Percentiles rank a stretch among this genome's conserved stretches.
Evolutionary conservation across 306 rosid genomes (phyloP).

Genomic region (Vachellia pachyceras): DNA sequence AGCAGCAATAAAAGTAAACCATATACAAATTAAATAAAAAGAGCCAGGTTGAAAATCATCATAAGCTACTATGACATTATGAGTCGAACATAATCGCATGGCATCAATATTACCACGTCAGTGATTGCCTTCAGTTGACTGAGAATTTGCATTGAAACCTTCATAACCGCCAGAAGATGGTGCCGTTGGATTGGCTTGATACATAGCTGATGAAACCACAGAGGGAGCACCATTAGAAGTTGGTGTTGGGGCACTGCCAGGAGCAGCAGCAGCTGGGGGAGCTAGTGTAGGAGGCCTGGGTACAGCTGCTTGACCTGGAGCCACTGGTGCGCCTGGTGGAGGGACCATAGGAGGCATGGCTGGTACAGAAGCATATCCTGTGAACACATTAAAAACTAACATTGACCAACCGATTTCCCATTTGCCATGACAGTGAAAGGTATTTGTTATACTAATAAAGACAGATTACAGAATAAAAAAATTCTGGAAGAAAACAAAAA

Average conservation of each 20-base stretch:
- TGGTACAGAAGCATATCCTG: conserved; percentile 50
- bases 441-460: conserved; percentile 15
- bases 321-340: conserved; percentile 55
- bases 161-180: conserved; percentile 54
- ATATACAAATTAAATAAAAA: neutral
- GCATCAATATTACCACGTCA: conserved; percentile 33
- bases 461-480: neutral
- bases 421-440: conserved; percentile 20
- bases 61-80: conserved; percentile 18
- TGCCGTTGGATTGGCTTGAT: conserved; percentile 45
- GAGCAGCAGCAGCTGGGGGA: conserved; percentile 50
- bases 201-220: conserved; percentile 46
- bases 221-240: conserved; percentile 56
- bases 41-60: neutral
- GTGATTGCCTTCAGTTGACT: conserved; percentile 53
- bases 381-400: conserved; percentile 10
- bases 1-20: neutral
- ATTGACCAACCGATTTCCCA: conserved; percentile 1
- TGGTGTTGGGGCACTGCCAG: conserved; percentile 47
- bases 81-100: neutral
- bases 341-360: conserved; percentile 50
- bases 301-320: conserved; percentile 45
- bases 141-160: conserved; percentile 47
- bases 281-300: conserved; percentile 55
- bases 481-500: neutral